phyloP scores from a whole-genome alignment of 208 protist genomes.

The Naegleria fowleri region DNA sequence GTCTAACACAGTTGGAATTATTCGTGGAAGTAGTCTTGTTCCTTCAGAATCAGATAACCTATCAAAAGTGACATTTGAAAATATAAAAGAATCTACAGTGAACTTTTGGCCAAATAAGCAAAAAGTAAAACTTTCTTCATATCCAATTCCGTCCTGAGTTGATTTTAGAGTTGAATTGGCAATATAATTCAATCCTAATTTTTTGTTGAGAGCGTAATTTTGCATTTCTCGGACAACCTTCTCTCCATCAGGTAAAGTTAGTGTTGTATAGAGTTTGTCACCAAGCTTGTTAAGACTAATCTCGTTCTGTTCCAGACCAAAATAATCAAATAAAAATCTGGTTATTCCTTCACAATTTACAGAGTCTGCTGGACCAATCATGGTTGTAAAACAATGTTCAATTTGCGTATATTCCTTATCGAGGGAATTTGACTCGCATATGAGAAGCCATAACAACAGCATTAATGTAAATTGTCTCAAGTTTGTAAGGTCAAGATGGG shows the following conservation, averaged over 20 bases:
- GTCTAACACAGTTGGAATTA: neutral
- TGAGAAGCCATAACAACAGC: neutral
- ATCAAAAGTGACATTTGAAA: neutral
- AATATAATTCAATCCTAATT: neutral
- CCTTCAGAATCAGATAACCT: neutral
- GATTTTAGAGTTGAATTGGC: neutral
- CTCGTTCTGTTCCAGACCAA: neutral
- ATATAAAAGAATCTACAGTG: neutral
- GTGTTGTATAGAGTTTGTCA: neutral
- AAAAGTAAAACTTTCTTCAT: neutral
- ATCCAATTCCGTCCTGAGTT: neutral
- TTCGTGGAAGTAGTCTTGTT: neutral
- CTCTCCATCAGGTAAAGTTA: neutral
- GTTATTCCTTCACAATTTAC: neutral
- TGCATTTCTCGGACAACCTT: neutral
- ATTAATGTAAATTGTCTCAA: neutral
- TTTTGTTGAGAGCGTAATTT: neutral
- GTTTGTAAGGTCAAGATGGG: neutral
- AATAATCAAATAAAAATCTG: neutral
- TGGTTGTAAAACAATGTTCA: neutral
- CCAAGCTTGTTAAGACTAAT: neutral
- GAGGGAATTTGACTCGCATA: neutral
- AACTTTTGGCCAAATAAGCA: neutral
- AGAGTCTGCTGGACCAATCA: neutral
- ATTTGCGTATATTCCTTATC: neutral